Percentiles rank a stretch among this genome's conserved stretches.
Evolutionary conservation across 192 early-diverging fungal genomes (phyloP).

Genomic region (Rhizophagus sp.): DNA sequence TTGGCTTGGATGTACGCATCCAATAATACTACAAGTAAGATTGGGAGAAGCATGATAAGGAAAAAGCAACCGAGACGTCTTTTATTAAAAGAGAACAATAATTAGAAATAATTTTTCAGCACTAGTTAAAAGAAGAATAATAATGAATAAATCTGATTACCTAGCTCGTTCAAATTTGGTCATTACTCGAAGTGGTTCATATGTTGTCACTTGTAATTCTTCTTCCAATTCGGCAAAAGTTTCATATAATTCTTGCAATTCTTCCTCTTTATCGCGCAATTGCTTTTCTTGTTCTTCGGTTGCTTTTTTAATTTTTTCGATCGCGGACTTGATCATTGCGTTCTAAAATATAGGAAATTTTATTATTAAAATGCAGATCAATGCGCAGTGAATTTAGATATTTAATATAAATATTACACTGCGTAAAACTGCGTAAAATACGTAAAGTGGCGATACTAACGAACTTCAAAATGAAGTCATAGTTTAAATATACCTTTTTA

Average conservation of each 20-base stretch:
- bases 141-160: background rate
- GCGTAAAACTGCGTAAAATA: no score
- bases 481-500: conserved; percentile 2
- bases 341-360: background rate
- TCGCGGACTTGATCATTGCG: conserved; percentile 1
- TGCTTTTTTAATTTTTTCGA: conserved; percentile 13
- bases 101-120: background rate
- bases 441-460: background rate
- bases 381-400: background rate
- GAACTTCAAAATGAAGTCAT: background rate
- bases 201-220: background rate
- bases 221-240: conserved; percentile 19
- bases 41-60: conserved; percentile 10
- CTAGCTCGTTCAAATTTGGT: background rate
- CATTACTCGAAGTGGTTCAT: background rate
- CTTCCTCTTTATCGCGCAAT: conserved; percentile 13
- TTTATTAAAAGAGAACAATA: background rate
- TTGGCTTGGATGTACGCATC: conserved; percentile 10
- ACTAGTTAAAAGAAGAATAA: background rate
- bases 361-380: background rate
- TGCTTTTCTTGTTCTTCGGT: conserved; percentile 21
- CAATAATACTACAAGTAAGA: conserved; percentile 11
- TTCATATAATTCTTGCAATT: conserved; percentile 21
- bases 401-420: no score
- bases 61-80: conserved; percentile 13